phyloP scores from a whole-genome alignment of 2,329 filamentous ascomycete genomes.

The Ceratocystis cubensis region DNA sequence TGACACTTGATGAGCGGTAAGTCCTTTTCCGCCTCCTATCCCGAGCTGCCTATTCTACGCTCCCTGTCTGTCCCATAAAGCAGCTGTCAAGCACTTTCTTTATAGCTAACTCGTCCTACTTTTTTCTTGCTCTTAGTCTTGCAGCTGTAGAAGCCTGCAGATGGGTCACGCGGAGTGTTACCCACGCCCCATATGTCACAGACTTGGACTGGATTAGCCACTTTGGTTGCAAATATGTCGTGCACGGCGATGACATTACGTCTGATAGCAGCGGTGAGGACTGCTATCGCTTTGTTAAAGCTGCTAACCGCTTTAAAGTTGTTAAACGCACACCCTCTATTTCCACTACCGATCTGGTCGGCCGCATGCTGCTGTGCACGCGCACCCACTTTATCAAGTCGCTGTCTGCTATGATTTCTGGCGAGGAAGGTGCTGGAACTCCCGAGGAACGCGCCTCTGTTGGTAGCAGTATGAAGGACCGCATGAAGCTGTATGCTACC shows the following conservation, averaged over 20 bases:
- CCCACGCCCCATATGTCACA: slow-evolving; percentile 87
- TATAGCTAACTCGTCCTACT: slow-evolving; percentile 17
- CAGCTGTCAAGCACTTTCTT: no score
- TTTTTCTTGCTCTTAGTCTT: slow-evolving; percentile 40
- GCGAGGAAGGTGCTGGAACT: slow-evolving; percentile 59
- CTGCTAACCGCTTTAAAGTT: slow-evolving; percentile 84
- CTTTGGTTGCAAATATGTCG: slow-evolving; percentile 90
- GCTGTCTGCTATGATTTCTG: slow-evolving; percentile 54
- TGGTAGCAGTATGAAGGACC: slow-evolving; percentile 58
- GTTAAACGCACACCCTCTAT: slow-evolving; percentile 94
- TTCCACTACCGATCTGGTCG: slow-evolving; percentile 94
- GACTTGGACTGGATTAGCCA: slow-evolving; percentile 86
- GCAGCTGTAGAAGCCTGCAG: slow-evolving; percentile 88
- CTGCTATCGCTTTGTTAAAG: slow-evolving; percentile 96
- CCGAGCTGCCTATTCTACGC: background rate
- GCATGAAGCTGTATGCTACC: slow-evolving; percentile 76
- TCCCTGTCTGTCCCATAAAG: no score
- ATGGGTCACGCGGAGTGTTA: slow-evolving; percentile 77
- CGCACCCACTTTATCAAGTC: slow-evolving; percentile 83
- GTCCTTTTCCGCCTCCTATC: slow-evolving; percentile 13
- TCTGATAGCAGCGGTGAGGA: slow-evolving; percentile 88
- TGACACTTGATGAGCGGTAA: slow-evolving; percentile 79
- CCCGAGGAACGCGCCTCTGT: slow-evolving; percentile 51
- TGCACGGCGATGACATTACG: slow-evolving; percentile 94
- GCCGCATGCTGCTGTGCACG: slow-evolving; percentile 94